Conservation (phyloP, 345 rosid species). For the Clarkia xantiana region DNA sequence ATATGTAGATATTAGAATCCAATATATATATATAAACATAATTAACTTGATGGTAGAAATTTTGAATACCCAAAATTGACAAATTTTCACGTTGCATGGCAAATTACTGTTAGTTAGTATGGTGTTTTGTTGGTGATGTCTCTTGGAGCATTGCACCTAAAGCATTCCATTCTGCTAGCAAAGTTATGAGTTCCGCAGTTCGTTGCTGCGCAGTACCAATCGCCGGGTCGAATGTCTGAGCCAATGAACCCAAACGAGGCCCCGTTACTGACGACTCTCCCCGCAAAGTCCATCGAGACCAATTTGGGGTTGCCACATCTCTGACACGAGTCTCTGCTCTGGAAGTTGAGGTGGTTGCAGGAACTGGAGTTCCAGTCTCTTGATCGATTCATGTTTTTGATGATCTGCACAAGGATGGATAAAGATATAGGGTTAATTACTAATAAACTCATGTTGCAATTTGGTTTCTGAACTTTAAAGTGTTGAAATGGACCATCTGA, state of each 20-base stretch:
- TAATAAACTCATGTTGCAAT: no score
- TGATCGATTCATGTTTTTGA: conserved; percentile 50
- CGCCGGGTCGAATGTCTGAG: conserved; percentile 93
- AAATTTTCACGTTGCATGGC: background rate
- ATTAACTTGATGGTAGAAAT: background rate
- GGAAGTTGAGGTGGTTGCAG: conserved; percentile 77
- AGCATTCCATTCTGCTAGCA: conserved; percentile 82
- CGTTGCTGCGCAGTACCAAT: conserved; percentile 75
- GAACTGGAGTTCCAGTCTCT: conserved; percentile 87
- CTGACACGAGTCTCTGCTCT: conserved; percentile 71
- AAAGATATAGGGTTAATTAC: no score
- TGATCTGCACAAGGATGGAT: background rate
- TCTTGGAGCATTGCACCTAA: conserved; percentile 81
- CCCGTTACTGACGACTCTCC: conserved; percentile 40
- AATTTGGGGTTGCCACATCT: conserved; percentile 34
- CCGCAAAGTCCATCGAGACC: conserved; percentile 14
- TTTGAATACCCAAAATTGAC: conserved; percentile 1
- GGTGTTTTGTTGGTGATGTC: conserved; percentile 30
- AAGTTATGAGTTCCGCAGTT: conserved; percentile 94
- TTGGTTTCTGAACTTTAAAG: no score
- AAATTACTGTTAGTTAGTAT: conserved; percentile 4
- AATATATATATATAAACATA: background rate
- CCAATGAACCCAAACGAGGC: conserved; percentile 67
- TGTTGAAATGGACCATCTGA: no score
- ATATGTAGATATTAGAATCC: no score